Percentiles rank a stretch among this genome's conserved stretches.
phyloP scores from a whole-genome alignment of 495 filamentous ascomycete species.

The Cercophora scortea region DNA sequence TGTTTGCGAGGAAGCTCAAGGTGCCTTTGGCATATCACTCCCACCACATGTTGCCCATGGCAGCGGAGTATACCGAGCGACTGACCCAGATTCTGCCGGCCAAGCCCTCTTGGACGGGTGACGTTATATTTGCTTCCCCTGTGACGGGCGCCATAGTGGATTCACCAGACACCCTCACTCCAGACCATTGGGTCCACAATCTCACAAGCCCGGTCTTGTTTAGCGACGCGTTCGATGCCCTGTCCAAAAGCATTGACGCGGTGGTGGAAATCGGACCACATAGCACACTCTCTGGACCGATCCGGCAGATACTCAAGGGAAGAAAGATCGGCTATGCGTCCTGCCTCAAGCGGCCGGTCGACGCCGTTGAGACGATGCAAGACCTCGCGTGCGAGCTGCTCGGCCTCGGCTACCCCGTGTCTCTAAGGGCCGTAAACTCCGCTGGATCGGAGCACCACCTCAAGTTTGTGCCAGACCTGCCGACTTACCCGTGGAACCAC shows the following conservation, averaged over 20 bases:
- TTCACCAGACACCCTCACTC: background rate
- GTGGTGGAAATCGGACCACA: conserved; percentile 27
- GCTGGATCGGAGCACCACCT: background rate
- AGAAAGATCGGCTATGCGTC: conserved; percentile 4
- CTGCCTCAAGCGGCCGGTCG: conserved; percentile 4
- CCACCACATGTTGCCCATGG: conserved; percentile 31
- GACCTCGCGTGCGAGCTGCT: conserved; percentile 3
- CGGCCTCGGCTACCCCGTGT: conserved; percentile 3
- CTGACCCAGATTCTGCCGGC: background rate
- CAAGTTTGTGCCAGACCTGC: conserved; percentile 20
- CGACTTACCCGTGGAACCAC: conserved; percentile 30
- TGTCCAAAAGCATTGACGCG: conserved; percentile 2
- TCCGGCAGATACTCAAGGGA: conserved; percentile 9
- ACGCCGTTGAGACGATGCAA: conserved; percentile 13
- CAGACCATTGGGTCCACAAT: background rate
- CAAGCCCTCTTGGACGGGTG: background rate
- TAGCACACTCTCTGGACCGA: conserved; percentile 14
- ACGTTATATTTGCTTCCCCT: conserved; percentile 19
- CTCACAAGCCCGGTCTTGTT: background rate
- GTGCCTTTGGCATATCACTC: conserved; percentile 38
- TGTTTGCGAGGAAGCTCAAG: conserved; percentile 32
- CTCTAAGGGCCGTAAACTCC: background rate
- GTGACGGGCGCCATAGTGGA: conserved; percentile 14
- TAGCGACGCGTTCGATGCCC: background rate
- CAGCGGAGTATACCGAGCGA: conserved; percentile 15